phyloP scores from a whole-genome alignment of 2,329 filamentous ascomycete species.

The Emmonsiellopsis sp. region DNA sequence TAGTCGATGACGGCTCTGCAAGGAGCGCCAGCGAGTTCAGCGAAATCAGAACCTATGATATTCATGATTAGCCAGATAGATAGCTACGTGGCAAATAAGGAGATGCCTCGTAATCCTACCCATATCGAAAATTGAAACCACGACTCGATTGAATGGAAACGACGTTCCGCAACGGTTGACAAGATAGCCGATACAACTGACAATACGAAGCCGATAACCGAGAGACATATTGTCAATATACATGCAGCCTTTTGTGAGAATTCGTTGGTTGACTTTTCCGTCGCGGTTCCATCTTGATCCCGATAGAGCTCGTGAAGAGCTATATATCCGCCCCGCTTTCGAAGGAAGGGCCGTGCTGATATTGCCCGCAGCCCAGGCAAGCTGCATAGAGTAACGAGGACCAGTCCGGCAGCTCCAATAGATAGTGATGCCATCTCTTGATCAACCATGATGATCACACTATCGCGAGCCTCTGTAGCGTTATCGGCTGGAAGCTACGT shows the following conservation, averaged over 20 bases:
- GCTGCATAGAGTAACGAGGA: not conserved
- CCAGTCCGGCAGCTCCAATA: conserved; percentile 2
- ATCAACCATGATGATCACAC: conserved; percentile 2
- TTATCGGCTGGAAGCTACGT: not conserved
- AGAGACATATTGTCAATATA: conserved; percentile 44
- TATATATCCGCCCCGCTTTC: conserved; percentile 13
- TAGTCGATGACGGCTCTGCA: conserved; percentile 23
- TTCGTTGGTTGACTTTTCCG: conserved; percentile 49
- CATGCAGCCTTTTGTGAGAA: conserved; percentile 56
- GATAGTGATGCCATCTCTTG: not conserved
- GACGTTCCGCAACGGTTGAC: conserved; percentile 25
- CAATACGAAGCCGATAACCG: conserved; percentile 43
- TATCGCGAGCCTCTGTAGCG: not conserved
- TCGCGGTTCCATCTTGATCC: conserved; percentile 61
- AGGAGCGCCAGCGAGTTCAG: conserved; percentile 26
- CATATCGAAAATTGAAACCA: conserved; percentile 54
- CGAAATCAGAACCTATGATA: conserved; percentile 19
- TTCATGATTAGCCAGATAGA: not conserved
- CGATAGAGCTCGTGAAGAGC: conserved; percentile 44
- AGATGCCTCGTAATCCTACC: conserved; percentile 35
- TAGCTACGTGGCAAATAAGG: not conserved
- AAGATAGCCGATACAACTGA: conserved; percentile 49
- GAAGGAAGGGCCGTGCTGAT: not conserved
- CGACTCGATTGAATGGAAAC: conserved; percentile 37
- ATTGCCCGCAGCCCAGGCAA: conserved; percentile 8